These are phyloP conservation scores for Chalaropsis ovoidea DNA, from an alignment of 2,329 filamentous ascomycete genomes.

Conservation along the genomic window DNA sequence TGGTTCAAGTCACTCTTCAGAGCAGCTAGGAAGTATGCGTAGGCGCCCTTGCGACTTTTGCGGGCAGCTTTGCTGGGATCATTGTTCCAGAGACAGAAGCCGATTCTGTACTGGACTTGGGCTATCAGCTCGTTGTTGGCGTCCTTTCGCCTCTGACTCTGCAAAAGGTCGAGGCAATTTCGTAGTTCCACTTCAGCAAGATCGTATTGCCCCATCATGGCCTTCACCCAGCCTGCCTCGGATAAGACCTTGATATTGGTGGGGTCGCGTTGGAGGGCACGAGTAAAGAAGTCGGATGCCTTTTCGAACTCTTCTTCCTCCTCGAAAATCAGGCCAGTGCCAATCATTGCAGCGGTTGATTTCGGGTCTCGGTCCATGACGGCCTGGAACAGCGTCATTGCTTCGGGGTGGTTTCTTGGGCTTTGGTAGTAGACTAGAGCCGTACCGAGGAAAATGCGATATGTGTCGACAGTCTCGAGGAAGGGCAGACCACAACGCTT, in stretches of 20 bases:
- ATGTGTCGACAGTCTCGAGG: constrained; percentile 58
- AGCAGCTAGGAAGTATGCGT: constrained; percentile 69
- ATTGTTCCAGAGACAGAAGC: constrained; percentile 75
- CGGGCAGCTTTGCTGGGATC: constrained; percentile 64
- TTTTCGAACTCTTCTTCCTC: constrained; percentile 81
- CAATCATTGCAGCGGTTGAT: constrained; percentile 74
- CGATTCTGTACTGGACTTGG: constrained; percentile 77
- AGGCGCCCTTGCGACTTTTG: constrained; percentile 71
- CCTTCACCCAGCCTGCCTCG: constrained; percentile 87
- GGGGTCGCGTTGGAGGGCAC: constrained; percentile 63
- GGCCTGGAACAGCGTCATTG: constrained; percentile 72
- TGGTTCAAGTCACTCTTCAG: constrained; percentile 80
- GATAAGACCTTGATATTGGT: constrained; percentile 68
- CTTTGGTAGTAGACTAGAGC: constrained; percentile 82
- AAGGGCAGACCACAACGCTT: constrained; percentile 59
- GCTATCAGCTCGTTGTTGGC: constrained; percentile 58
- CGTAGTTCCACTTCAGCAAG: constrained; percentile 60
- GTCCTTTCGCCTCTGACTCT: constrained; percentile 50
- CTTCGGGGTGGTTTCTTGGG: constrained; percentile 79
- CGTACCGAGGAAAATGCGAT: constrained; percentile 72
- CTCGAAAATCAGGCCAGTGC: constrained; percentile 82
- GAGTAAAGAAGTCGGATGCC: constrained; percentile 68
- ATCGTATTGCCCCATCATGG: constrained; percentile 65
- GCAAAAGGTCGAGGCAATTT: constrained; percentile 55
- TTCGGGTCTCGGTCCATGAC: constrained; percentile 66